Conservation (phyloP, 2,329 filamentous ascomycete genomes). For the Beauveria asiatica region DNA sequence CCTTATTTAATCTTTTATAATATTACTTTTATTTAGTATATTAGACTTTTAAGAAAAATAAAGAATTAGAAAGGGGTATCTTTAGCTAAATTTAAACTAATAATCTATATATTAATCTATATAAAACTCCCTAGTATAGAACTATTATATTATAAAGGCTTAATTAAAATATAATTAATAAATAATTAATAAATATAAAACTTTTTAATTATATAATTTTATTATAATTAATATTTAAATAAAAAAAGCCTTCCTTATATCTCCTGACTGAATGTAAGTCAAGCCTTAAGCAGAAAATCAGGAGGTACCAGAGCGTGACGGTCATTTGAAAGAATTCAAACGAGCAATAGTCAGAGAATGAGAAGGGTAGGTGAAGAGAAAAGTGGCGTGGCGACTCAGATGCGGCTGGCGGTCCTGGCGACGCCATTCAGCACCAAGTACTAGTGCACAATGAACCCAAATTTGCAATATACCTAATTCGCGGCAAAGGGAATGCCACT, state of each 20-base stretch:
- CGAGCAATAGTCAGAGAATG: neutral
- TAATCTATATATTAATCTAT: no score
- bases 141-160: neutral
- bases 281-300: neutral
- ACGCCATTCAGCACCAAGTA: neutral
- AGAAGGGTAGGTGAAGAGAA: neutral
- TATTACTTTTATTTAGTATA: no score
- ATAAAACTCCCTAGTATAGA: no score
- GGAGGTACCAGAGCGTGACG: neutral
- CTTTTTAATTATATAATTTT: no score
- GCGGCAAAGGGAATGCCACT: neutral
- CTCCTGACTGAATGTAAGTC: neutral
- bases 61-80: no score
- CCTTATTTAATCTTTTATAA: no score
- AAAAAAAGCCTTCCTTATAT: no score
- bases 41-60: no score
- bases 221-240: no score
- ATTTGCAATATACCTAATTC: neutral
- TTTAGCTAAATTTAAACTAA: no score
- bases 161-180: no score
- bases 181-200: no score
- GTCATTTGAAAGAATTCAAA: neutral
- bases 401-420: neutral
- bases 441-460: neutral
- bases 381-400: neutral